These are phyloP conservation scores for Cyathus striatus DNA, from an alignment of 768 basidiomycete species.

Conservation along the genomic window DNA sequence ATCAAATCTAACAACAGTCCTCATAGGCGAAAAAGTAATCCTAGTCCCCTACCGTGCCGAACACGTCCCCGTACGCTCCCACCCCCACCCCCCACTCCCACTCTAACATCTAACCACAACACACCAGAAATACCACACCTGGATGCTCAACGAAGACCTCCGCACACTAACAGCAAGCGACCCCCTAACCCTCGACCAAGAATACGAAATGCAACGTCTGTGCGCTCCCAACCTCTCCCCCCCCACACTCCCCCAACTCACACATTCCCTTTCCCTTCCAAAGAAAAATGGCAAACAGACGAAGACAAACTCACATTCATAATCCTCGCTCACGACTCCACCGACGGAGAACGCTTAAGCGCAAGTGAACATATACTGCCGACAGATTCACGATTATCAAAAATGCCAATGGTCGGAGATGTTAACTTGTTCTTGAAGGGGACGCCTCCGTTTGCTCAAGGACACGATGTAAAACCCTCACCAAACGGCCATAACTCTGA, in stretches of 20 bases:
- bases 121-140: conserved; percentile 72
- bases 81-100: background rate
- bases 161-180: conserved; percentile 81
- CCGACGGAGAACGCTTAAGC: conserved; percentile 7
- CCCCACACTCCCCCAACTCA: background rate
- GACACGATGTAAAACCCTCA: conserved; percentile 12
- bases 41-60: conserved; percentile 76
- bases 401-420: conserved; percentile 79
- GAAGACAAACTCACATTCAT: conserved; percentile 93
- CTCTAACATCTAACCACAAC: background rate
- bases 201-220: conserved; percentile 85
- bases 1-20: conserved; percentile 57
- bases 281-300: conserved; percentile 84
- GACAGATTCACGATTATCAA: conserved; percentile 24
- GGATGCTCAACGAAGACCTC: conserved; percentile 80
- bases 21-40: conserved; percentile 64
- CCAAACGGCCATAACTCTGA: conserved; percentile 19
- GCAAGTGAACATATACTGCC: conserved; percentile 17
- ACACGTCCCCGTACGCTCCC: conserved; percentile 36
- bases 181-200: conserved; percentile 72
- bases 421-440: conserved; percentile 87
- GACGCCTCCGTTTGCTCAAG: conserved; percentile 12
- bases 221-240: conserved; percentile 9
- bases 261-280: background rate
- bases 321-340: conserved; percentile 49